These are phyloP conservation scores for Plasmodium yoelii DNA, from an alignment of 169 alveolate species.

Conservation along the genomic window DNA sequence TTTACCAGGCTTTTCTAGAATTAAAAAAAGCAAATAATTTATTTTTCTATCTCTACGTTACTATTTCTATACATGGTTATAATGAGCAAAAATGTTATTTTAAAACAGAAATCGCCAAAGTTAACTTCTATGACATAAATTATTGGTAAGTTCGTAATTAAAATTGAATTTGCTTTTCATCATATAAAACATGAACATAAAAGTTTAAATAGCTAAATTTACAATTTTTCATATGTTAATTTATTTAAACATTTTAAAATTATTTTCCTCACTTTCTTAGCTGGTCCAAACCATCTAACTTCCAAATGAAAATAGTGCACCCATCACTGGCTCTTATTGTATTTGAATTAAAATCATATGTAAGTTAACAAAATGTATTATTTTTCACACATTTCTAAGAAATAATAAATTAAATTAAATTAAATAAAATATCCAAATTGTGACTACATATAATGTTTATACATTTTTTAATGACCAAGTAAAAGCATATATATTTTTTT, in stretches of 20 bases:
- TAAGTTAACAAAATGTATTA: slow-evolving; percentile 14
- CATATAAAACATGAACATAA: too few relatives aligned
- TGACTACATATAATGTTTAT: too few relatives aligned
- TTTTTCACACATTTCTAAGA: too few relatives aligned
- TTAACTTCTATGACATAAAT: slow-evolving; percentile 69
- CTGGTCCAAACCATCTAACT: slow-evolving; percentile 75
- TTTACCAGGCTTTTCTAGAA: slow-evolving; percentile 74
- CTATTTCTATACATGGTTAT: slow-evolving; percentile 72
- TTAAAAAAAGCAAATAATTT: slow-evolving; percentile 75
- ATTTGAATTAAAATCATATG: slow-evolving; percentile 76
- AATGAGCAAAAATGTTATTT: slow-evolving; percentile 72
- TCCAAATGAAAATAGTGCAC: slow-evolving; percentile 58
- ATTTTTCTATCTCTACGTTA: slow-evolving; percentile 65
- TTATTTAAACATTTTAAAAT: not conserved
- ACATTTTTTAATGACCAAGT: too few relatives aligned
- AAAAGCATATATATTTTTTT: not conserved
- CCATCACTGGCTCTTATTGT: slow-evolving; percentile 76
- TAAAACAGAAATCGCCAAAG: slow-evolving; percentile 77
- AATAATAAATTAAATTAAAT: too few relatives aligned
- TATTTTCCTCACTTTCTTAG: slow-evolving; percentile 12
- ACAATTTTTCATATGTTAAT: not conserved
- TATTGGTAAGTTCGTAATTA: slow-evolving; percentile 44
- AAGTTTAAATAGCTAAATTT: not conserved
- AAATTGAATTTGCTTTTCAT: not conserved
- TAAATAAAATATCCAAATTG: too few relatives aligned